phyloP scores from a whole-genome alignment of 768 basidiomycete species.

The Cystoderma amianthinum region DNA sequence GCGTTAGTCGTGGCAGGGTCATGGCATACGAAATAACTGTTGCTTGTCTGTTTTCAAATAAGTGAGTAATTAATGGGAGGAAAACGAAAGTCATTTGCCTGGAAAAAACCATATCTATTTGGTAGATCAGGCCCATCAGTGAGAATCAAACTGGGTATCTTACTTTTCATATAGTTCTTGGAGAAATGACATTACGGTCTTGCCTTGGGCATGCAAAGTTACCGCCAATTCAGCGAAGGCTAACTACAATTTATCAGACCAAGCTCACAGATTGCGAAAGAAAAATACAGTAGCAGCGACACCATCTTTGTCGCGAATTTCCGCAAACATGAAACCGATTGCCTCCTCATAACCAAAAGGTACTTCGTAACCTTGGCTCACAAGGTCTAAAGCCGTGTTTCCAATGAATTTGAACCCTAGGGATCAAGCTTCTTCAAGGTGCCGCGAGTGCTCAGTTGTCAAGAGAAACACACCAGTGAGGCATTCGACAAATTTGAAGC shows the following conservation, averaged over 20 bases:
- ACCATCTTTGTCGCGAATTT: constrained; percentile 85
- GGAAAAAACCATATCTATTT: constrained; percentile 69
- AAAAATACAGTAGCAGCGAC: constrained; percentile 64
- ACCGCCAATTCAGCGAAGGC: constrained; percentile 64
- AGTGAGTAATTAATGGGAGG: too few relatives aligned
- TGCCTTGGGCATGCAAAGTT: constrained; percentile 39
- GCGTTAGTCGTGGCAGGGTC: constrained; percentile 56
- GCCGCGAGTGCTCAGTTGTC: constrained; percentile 3
- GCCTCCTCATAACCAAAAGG: constrained; percentile 90
- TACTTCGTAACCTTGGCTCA: constrained; percentile 59
- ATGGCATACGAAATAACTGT: constrained; percentile 77
- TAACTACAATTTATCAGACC: constrained; percentile 31
- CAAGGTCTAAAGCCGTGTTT: constrained; percentile 67
- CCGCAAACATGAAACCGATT: constrained; percentile 82
- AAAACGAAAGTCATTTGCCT: constrained; percentile 24
- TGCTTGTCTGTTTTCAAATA: constrained; percentile 51
- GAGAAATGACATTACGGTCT: constrained; percentile 50
- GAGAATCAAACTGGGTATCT: constrained; percentile 4
- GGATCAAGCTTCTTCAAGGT: constrained; percentile 4
- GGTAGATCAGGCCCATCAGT: not conserved
- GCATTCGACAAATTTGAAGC: constrained; percentile 81
- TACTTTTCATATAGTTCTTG: constrained; percentile 58
- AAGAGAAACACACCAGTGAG: constrained; percentile 54
- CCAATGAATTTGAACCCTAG: constrained; percentile 89
- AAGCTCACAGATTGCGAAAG: not conserved